Percentiles rank a stretch among this genome's conserved stretches.
phyloP scores from a whole-genome alignment of 2,329 filamentous ascomycete genomes.

The Cladophialophora bantiana region DNA sequence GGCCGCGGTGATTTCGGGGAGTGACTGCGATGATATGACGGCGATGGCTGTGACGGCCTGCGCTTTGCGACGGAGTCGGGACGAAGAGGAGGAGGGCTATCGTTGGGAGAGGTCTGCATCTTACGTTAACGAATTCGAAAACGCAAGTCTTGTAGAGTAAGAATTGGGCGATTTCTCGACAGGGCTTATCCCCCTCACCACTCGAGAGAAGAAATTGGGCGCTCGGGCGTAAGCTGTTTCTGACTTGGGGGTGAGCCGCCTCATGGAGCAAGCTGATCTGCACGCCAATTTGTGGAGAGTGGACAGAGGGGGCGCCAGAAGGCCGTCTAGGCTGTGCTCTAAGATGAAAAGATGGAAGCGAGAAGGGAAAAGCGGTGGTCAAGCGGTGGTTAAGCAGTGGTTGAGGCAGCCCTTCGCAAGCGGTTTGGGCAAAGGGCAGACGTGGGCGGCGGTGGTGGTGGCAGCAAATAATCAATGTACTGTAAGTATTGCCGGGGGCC shows the following conservation, averaged over 20 bases:
- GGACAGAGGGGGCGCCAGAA: background rate
- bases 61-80: background rate
- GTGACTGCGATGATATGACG: background rate
- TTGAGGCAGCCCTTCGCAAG: background rate
- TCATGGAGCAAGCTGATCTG: background rate
- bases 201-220: background rate
- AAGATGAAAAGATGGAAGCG: background rate
- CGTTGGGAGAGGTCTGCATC: background rate
- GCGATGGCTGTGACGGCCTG: conserved; percentile 1
- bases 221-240: background rate
- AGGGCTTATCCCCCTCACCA: background rate
- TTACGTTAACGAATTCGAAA: conserved; percentile 8
- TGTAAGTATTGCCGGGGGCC: background rate
- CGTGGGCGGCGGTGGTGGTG: too few relatives aligned
- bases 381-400: background rate
- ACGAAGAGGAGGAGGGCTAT: background rate
- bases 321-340: background rate
- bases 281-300: conserved; percentile 1
- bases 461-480: background rate
- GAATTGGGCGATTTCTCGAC: background rate
- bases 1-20: background rate
- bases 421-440: background rate
- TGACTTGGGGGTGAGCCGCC: background rate
- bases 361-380: background rate
- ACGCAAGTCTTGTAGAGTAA: background rate